Conservation (phyloP, 345 rosid genomes). For the Aquilaria sinensis region DNA sequence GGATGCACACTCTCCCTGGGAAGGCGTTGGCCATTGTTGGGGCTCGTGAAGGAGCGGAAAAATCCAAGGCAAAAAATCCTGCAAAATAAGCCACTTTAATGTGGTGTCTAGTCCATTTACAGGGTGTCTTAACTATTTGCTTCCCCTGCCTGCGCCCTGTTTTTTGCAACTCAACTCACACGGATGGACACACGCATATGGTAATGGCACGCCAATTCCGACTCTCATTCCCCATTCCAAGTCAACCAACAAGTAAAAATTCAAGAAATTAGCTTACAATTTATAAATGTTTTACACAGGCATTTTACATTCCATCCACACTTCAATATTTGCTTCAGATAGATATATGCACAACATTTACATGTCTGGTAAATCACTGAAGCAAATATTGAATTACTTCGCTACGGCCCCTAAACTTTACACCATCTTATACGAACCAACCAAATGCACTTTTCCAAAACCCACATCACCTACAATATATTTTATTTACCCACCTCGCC, state of each 20-base stretch:
- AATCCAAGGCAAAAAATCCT: not conserved
- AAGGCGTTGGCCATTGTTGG: no score
- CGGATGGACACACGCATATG: no score
- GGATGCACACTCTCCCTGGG: no score
- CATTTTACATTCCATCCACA: not conserved
- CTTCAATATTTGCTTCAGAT: constrained; percentile 22
- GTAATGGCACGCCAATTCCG: no score
- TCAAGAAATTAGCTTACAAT: not conserved
- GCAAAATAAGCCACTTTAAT: not conserved
- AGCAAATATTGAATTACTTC: constrained; percentile 23
- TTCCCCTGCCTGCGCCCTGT: no score
- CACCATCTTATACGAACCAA: not conserved
- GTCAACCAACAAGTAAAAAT: not conserved
- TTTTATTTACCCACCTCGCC: no score
- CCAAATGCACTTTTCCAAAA: not conserved
- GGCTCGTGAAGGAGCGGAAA: no score
- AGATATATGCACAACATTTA: constrained; percentile 8
- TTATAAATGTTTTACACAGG: not conserved
- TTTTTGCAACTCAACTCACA: no score
- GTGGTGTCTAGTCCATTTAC: constrained; percentile 5
- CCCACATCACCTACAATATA: not conserved
- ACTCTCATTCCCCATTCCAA: no score
- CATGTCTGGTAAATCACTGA: not conserved
- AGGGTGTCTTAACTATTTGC: not conserved
- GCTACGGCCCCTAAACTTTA: not conserved